Evolutionary conservation across 2,329 filamentous ascomycete genomes (phyloP).

Genomic region (Trichophaea hybrida): DNA sequence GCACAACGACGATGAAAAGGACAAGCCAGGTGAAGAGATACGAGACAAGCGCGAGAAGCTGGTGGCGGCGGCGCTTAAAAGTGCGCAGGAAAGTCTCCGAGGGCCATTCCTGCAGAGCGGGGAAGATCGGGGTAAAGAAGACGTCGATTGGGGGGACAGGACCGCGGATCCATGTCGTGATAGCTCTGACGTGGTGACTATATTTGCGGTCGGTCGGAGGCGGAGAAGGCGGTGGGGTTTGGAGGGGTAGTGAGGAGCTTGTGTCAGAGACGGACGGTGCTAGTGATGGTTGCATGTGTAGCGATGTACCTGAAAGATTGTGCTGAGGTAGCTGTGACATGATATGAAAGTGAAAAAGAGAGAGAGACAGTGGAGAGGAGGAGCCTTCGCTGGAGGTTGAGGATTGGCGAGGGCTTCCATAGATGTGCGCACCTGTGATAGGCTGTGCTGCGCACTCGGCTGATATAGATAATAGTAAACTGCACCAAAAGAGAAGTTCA

Average conservation of each 20-base stretch:
- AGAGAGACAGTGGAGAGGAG: too few species aligned
- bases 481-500: too few species aligned
- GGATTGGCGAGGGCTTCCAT: too few species aligned
- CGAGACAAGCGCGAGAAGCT: slow-evolving; percentile 26
- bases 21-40: slow-evolving; percentile 47
- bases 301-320: not conserved
- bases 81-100: slow-evolving; percentile 47
- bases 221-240: not conserved
- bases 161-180: slow-evolving; percentile 31
- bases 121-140: slow-evolving; percentile 47
- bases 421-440: too few species aligned
- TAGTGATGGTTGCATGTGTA: not conserved
- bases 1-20: slow-evolving; percentile 53
- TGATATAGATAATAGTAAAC: too few species aligned
- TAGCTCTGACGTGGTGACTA: not conserved
- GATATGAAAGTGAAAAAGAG: too few species aligned
- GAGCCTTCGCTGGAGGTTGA: too few species aligned
- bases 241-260: not conserved
- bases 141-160: slow-evolving; percentile 41
- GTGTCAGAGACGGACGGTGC: not conserved
- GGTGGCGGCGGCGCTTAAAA: slow-evolving; percentile 45
- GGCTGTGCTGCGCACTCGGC: too few species aligned
- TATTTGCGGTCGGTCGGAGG: not conserved
- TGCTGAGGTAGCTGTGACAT: too few species aligned
- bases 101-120: slow-evolving; percentile 52